phyloP scores from a whole-genome alignment of 805 yeast genomes.

The Zygoascus bituminiphila region DNA sequence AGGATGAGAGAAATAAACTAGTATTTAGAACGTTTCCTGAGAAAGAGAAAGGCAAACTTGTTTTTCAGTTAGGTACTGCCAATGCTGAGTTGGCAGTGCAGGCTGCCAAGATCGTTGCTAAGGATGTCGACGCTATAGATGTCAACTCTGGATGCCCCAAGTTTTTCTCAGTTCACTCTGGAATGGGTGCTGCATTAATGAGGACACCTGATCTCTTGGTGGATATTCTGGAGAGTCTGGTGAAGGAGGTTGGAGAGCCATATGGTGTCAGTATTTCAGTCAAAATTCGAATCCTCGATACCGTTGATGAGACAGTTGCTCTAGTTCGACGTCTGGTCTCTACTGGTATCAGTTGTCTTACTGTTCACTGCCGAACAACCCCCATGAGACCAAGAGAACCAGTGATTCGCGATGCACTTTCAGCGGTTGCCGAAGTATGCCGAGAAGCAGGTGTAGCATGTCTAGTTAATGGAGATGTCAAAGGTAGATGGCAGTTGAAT shows the following conservation, averaged over 20 bases:
- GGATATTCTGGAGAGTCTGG: slow-evolving; percentile 58
- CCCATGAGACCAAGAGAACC: slow-evolving; percentile 75
- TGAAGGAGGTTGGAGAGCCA: slow-evolving; percentile 73
- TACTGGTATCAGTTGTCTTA: slow-evolving; percentile 81
- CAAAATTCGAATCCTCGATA: slow-evolving; percentile 73
- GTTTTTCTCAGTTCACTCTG: slow-evolving; percentile 87
- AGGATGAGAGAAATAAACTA: slow-evolving; percentile 34
- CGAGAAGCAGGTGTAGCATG: slow-evolving; percentile 56
- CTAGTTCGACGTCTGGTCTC: slow-evolving; percentile 49
- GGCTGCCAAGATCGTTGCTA: slow-evolving; percentile 74
- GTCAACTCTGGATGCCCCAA: slow-evolving; percentile 97
- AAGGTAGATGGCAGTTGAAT: slow-evolving; percentile 43
- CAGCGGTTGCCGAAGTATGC: slow-evolving; percentile 54
- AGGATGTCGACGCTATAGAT: slow-evolving; percentile 89
- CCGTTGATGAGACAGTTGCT: slow-evolving; percentile 48
- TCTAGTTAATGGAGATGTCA: slow-evolving; percentile 74
- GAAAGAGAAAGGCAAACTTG: slow-evolving; percentile 54
- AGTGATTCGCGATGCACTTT: slow-evolving; percentile 66
- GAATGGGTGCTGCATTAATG: slow-evolving; percentile 95
- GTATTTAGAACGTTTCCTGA: slow-evolving; percentile 67
- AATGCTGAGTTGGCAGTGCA: slow-evolving; percentile 76
- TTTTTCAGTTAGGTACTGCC: slow-evolving; percentile 89
- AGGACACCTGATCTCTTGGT: slow-evolving; percentile 73
- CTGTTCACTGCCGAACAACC: slow-evolving; percentile 86
- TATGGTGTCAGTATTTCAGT: slow-evolving; percentile 75